phyloP scores from a whole-genome alignment of 2,329 filamentous ascomycete genomes.

The Dryadomyces quercivorus region DNA sequence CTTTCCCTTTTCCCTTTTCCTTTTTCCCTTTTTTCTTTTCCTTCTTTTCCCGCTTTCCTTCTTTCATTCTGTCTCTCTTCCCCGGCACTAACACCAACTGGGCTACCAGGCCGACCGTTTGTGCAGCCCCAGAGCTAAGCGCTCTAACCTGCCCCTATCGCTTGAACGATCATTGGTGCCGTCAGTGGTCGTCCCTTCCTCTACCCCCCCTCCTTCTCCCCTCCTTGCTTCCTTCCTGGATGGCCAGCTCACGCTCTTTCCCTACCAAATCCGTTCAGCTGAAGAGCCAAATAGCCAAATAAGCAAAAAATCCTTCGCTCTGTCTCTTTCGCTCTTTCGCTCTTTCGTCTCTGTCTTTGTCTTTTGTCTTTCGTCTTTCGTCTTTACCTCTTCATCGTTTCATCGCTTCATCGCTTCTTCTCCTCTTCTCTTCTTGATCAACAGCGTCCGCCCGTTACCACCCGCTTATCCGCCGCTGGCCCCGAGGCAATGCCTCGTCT shows the following conservation, averaged over 20 bases:
- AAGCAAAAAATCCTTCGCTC: not conserved
- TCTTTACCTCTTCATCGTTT: not conserved
- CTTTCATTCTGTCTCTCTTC: not conserved
- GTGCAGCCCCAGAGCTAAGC: constrained; percentile 1
- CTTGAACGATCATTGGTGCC: not conserved
- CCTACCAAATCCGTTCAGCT: not conserved
- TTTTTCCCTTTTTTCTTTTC: no score
- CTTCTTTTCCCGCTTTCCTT: not conserved
- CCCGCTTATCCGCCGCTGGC: not conserved
- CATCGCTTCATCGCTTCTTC: not conserved
- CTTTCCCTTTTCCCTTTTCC: no score
- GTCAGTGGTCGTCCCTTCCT: not conserved
- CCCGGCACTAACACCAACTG: not conserved
- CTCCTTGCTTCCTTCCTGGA: not conserved
- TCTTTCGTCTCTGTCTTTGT: not conserved
- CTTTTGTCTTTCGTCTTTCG: not conserved
- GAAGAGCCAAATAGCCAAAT: not conserved
- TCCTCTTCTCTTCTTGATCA: not conserved
- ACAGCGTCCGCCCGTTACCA: not conserved
- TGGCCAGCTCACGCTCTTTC: not conserved
- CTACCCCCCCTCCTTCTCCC: not conserved
- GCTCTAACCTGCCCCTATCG: not conserved
- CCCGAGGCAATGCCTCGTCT: not conserved
- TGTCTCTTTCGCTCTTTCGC: not conserved
- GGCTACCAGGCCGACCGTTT: not conserved